Evolutionary conservation across 768 basidiomycete genomes (phyloP).

Genomic region (Pleurotus salmoneostramineus): DNA sequence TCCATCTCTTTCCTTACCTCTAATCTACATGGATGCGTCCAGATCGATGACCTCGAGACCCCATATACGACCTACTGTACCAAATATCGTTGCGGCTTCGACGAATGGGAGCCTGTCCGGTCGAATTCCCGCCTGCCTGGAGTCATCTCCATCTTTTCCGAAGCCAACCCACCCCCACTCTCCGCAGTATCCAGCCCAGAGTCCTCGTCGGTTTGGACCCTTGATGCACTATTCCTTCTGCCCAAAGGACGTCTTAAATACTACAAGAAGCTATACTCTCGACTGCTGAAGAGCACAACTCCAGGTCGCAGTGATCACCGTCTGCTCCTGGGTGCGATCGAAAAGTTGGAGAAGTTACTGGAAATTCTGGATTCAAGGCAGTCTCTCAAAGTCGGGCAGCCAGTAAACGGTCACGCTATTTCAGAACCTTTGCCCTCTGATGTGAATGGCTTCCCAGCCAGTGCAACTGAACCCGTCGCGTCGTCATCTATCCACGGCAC

Average conservation of each 20-base stretch:
- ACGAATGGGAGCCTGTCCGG: slow-evolving; percentile 77
- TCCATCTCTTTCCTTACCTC: slow-evolving; percentile 5
- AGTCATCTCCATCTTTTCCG: slow-evolving; percentile 69
- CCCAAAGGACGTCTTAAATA: slow-evolving; percentile 85
- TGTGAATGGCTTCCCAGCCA: too few species aligned
- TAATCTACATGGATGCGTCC: slow-evolving; percentile 14
- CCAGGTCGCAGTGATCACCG: slow-evolving; percentile 86
- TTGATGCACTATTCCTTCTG: slow-evolving; percentile 85
- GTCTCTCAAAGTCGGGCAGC: slow-evolving; percentile 44
- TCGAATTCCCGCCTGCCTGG: slow-evolving; percentile 67
- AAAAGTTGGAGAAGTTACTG: slow-evolving; percentile 75
- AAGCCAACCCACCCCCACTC: slow-evolving; percentile 54
- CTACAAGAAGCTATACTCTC: slow-evolving; percentile 86
- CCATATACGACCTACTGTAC: slow-evolving; percentile 83
- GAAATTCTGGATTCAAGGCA: slow-evolving; percentile 59
- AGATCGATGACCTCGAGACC: slow-evolving; percentile 90
- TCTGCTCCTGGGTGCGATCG: slow-evolving; percentile 74
- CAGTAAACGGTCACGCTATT: neutral
- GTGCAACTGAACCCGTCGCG: neutral
- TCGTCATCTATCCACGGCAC: neutral
- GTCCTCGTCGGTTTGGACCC: slow-evolving; percentile 61
- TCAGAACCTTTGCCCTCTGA: too few species aligned
- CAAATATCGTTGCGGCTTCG: slow-evolving; percentile 74
- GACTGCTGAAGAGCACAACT: slow-evolving; percentile 80
- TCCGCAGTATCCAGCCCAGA: slow-evolving; percentile 26